Evolutionary conservation across 345 rosid species (phyloP), one percentile per base, ranked within the genome.

Genomic region (Gossypioides kirkii): DNA sequence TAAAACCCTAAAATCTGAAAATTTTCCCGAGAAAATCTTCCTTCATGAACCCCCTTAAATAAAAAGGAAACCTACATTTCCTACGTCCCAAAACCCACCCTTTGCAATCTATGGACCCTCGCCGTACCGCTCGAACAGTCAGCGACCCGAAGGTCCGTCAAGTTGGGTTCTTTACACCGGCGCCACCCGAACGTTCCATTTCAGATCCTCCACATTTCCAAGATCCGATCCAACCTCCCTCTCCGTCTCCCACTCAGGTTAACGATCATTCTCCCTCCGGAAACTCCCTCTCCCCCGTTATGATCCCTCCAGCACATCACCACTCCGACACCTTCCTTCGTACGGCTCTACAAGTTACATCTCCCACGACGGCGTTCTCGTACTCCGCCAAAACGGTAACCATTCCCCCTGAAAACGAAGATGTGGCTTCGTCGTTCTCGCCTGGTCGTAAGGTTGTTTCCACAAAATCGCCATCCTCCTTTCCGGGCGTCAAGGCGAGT

Each of bases 291-390:
- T 91, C 94, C 52, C 93, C 97, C 0, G 96, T 94, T 74, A 90
- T 90, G 89, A 91, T 91, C 78, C 97, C 90, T 59, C 98, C 96
- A n/a, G 91, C 94, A 7, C 94, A 87, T 77, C 91, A 83, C 82
- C 71, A 76, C 65, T 82, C 95, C 69, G 86, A 86, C 23, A 74
- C 80, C 71, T 74, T 80, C 72, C 73, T 77, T 43, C 87, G 69
- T n/a, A 61, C 71, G 38, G 49, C 77, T 79, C 28, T 25, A n/a
- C 76, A 62, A 6, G 69, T 71, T 76, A 76, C 68, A 8, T 86
- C 82, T 67, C 92, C 80, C 0, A 60, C 58, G 41, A 78, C 78
- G 11, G 74, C 85, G 14, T 81, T 81, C 68, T 79, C 89, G 71
- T 60, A 78, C 82, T 71, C 83, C 60, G 42, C 55, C 76, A 77